Evolutionary conservation across 1,284 basidiomycete species (phyloP), one percentile per base, ranked within the genome.

Genomic region (Tylopilus sp.): DNA sequence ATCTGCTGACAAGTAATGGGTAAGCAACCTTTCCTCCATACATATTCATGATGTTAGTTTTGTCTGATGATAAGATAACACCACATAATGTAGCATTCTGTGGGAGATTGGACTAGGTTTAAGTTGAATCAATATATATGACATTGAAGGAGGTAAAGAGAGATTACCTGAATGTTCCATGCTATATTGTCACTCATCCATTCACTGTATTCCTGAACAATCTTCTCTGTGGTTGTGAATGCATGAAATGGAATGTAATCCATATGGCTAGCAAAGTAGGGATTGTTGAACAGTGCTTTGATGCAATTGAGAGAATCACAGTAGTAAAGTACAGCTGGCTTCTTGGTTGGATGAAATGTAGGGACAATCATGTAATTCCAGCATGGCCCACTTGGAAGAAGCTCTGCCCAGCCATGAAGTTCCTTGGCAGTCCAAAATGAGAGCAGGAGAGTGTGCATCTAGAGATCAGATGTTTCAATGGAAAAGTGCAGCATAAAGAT

Each of bases 1-100:
- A 74, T 75, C 33, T 73, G 34, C 70, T 77, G 31, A 82, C 72
- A 3, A 82, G 71, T 5, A 82, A 65, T 0, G 80, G 82, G 66
- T 83, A 78, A 0, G 77, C 76, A 1, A 65, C 58, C 41, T 39
- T 65, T 3, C 58, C 52, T 17, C 64, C 41, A 16, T 53, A 62
- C 23, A 66, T 55, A 6, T 72, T 69, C 5, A 79, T 77, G 14
- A 82, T 76, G 27, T 73, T 74, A 3, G 76, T 82, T 62, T 82
- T 82, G 55, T 82, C 77, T 0, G 77, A 78, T 0, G 80, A 77
- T 12, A 78, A 48, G 29, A 81, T 70, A 75, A 67, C 34, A 69
- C 69, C 35, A 77, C 60, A 52, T 23, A 69, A 29, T 8, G 33
- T 55, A 6, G 34, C 34, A 23, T n/a, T 23, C 10, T 55, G 25